Conservation (phyloP, 1,284 basidiomycete species). For the Cystobasidium slooffiae region DNA sequence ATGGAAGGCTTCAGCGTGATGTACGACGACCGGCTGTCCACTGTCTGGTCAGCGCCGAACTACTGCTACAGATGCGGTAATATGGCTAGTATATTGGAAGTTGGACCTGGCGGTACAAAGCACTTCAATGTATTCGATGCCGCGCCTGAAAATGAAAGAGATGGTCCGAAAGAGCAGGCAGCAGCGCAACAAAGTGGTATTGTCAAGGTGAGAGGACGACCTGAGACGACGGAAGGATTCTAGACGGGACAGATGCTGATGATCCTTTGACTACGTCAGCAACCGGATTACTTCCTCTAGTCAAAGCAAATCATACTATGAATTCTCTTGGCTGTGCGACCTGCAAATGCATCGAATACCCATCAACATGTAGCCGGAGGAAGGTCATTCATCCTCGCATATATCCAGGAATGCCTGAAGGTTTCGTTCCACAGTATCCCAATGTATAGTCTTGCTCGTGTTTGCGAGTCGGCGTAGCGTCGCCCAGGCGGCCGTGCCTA, state of each 20-base stretch:
- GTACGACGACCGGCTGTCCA: constrained; percentile 92
- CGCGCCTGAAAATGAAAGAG: constrained; percentile 89
- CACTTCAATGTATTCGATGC: constrained; percentile 99
- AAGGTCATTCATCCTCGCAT: too few relatives aligned
- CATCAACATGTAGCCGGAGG: too few relatives aligned
- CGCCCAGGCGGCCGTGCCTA: too few relatives aligned
- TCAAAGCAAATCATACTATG: too few relatives aligned
- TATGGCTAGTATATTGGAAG: constrained; percentile 93
- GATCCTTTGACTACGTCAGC: neutral
- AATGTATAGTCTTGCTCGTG: too few relatives aligned
- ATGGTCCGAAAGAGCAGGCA: constrained; percentile 48
- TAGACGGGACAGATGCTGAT: neutral
- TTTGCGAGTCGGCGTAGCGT: too few relatives aligned
- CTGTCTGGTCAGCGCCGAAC: constrained; percentile 98
- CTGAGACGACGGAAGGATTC: neutral
- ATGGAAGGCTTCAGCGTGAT: constrained; percentile 98
- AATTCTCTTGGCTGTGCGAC: too few relatives aligned
- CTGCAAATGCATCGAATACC: too few relatives aligned
- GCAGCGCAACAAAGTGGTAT: constrained; percentile 26
- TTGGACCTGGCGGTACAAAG: constrained; percentile 84
- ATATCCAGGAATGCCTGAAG: too few relatives aligned
- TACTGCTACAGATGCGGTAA: constrained; percentile 99
- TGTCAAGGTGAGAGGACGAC: constrained; percentile 4
- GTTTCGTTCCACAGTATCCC: too few relatives aligned
- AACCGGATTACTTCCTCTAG: constrained; percentile 35